A percentile compares a stretch with the other conserved stretches of the same genome.
Evolutionary conservation across 768 basidiomycete species (phyloP).

Genomic region (Lentinula raphanica): DNA sequence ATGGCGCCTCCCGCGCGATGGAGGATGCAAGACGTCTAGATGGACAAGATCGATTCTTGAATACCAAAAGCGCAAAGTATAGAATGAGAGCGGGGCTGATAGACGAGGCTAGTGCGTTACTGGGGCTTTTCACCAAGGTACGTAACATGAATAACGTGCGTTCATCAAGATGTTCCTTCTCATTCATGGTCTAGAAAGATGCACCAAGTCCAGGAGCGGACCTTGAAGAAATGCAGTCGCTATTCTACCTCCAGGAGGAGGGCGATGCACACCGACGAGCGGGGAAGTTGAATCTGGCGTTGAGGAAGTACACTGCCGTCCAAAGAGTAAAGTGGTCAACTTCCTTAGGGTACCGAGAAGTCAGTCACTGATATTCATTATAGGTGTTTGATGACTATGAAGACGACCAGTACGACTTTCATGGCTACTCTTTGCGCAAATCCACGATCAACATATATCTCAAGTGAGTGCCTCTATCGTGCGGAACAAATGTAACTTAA

Average conservation of each 20-base stretch:
- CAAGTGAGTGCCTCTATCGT: constrained; percentile 46
- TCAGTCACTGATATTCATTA: background rate
- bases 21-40: constrained; percentile 84
- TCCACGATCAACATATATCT: constrained; percentile 83
- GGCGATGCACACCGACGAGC: constrained; percentile 63
- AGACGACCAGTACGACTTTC: constrained; percentile 98
- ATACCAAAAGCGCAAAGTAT: constrained; percentile 92
- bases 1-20: constrained; percentile 67
- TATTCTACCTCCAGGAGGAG: constrained; percentile 81
- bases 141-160: constrained; percentile 13
- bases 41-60: constrained; percentile 92
- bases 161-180: background rate
- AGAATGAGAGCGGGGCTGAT: constrained; percentile 76
- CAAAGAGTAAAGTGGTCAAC: constrained; percentile 48
- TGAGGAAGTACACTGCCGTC: constrained; percentile 80
- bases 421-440: constrained; percentile 88
- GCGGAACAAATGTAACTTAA: background rate
- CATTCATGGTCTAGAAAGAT: constrained; percentile 63
- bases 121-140: constrained; percentile 92
- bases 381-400: constrained; percentile 83
- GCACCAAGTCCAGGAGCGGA: constrained; percentile 68
- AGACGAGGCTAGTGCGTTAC: constrained; percentile 65
- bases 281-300: constrained; percentile 67
- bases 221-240: constrained; percentile 92
- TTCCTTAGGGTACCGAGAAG: background rate